phyloP scores from a whole-genome alignment of 345 rosid genomes.

The Brassica nigra region DNA sequence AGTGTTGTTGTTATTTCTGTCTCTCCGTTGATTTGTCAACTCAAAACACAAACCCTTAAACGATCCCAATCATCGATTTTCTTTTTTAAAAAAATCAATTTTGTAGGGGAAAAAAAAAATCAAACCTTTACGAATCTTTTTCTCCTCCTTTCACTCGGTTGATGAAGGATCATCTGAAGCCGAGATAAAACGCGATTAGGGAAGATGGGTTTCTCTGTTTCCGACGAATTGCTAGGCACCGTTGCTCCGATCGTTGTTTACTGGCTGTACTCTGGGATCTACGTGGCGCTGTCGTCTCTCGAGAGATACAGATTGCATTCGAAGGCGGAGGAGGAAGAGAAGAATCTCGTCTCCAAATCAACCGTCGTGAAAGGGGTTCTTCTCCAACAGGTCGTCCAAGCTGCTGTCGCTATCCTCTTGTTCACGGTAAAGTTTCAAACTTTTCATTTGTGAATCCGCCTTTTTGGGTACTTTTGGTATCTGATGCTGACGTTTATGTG shows the following conservation, averaged over 20 bases:
- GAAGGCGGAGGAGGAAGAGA: slow-evolving; percentile 71
- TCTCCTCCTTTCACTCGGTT: background rate
- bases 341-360: slow-evolving; percentile 73
- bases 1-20: background rate
- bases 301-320: slow-evolving; percentile 79
- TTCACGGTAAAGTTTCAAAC: slow-evolving; percentile 52
- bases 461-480: background rate
- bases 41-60: slow-evolving; percentile 33
- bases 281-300: slow-evolving; percentile 52
- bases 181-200: slow-evolving; percentile 4
- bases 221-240: slow-evolving; percentile 79
- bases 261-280: slow-evolving; percentile 84
- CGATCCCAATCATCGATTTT: slow-evolving; percentile 14
- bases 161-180: slow-evolving; percentile 34
- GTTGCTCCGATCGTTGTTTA: slow-evolving; percentile 73
- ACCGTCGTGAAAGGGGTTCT: slow-evolving; percentile 83
- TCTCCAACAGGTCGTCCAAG: slow-evolving; percentile 77
- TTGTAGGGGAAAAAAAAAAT: background rate
- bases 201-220: slow-evolving; percentile 57
- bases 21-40: slow-evolving; percentile 38
- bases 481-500: background rate
- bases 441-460: background rate
- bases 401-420: slow-evolving; percentile 72
- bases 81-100: background rate
- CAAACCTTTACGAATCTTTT: background rate